Conservation (phyloP, 2,329 filamentous ascomycete genomes). For the Pseudocercospora vitis region DNA sequence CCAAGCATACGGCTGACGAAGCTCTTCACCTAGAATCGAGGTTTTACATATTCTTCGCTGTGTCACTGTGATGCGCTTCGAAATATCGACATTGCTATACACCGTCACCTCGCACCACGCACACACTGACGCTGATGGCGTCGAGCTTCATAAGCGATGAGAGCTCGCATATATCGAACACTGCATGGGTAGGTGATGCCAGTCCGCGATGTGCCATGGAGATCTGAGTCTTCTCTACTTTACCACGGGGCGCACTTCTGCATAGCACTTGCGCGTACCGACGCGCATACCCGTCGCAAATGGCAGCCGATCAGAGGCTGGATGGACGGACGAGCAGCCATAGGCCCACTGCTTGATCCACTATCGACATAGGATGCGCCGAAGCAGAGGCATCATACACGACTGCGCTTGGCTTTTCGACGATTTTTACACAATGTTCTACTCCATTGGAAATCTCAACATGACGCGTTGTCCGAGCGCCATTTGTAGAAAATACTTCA, state of each 20-base stretch:
- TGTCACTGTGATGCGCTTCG: slow-evolving; percentile 25
- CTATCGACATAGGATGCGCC: neutral
- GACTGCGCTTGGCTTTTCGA: neutral
- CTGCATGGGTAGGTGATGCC: slow-evolving; percentile 25
- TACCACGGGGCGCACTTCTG: slow-evolving; percentile 18
- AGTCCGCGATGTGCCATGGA: slow-evolving; percentile 26
- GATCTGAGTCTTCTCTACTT: slow-evolving; percentile 25
- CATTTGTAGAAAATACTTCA: too few species aligned
- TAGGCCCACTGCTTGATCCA: slow-evolving; percentile 9
- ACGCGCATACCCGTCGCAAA: slow-evolving; percentile 22
- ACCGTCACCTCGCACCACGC: slow-evolving; percentile 10
- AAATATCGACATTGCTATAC: slow-evolving; percentile 22
- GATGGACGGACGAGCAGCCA: slow-evolving; percentile 21
- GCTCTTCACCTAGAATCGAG: slow-evolving; percentile 18
- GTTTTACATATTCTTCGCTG: slow-evolving; percentile 29
- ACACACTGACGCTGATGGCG: neutral
- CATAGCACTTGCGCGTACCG: slow-evolving; percentile 21
- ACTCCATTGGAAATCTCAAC: too few species aligned
- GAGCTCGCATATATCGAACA: slow-evolving; percentile 24
- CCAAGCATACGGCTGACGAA: too few species aligned
- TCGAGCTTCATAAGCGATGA: slow-evolving; percentile 13
- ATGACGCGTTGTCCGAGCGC: too few species aligned
- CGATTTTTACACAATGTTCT: too few species aligned
- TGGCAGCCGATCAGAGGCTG: slow-evolving; percentile 25
- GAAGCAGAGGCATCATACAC: neutral